Conservation (phyloP, 2,329 filamentous ascomycete species). For the Paraconiothyrium sp. region DNA sequence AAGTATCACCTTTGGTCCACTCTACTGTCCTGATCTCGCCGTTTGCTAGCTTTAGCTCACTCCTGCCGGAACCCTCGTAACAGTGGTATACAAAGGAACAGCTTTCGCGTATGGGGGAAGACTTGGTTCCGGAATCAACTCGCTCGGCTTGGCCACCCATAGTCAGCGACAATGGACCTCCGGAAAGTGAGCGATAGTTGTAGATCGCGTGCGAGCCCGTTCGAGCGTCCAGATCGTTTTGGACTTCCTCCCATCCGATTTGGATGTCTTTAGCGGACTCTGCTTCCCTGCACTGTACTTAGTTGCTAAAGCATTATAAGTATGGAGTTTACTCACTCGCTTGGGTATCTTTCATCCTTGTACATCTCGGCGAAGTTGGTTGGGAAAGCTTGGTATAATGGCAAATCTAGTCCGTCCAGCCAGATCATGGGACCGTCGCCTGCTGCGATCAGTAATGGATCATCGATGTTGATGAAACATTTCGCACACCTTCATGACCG, state of each 20-base stretch:
- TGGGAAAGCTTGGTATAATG: conserved; percentile 58
- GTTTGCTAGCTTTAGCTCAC: conserved; percentile 41
- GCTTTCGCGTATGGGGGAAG: conserved; percentile 57
- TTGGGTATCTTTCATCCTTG: conserved; percentile 58
- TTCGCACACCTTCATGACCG: conserved; percentile 57
- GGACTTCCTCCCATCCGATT: conserved; percentile 59
- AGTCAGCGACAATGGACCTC: conserved; percentile 53
- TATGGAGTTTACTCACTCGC: conserved; percentile 33
- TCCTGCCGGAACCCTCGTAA: conserved; percentile 56
- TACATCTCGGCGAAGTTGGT: conserved; percentile 65
- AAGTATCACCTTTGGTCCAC: conserved; percentile 63
- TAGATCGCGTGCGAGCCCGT: conserved; percentile 38
- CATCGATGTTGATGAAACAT: background rate
- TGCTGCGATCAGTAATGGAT: background rate
- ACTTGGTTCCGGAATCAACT: conserved; percentile 48
- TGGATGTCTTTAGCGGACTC: conserved; percentile 53
- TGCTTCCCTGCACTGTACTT: background rate
- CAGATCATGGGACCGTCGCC: conserved; percentile 63
- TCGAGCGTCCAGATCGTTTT: conserved; percentile 49
- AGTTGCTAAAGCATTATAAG: background rate
- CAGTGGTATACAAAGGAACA: conserved; percentile 64
- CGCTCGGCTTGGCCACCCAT: conserved; percentile 60
- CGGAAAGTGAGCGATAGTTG: conserved; percentile 48
- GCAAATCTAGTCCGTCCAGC: conserved; percentile 65
- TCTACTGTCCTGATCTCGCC: conserved; percentile 37